Evolutionary conservation across 2,329 filamentous ascomycete genomes (phyloP).

Genomic region (Ophiognomonia clavigignenti-juglandacearum): DNA sequence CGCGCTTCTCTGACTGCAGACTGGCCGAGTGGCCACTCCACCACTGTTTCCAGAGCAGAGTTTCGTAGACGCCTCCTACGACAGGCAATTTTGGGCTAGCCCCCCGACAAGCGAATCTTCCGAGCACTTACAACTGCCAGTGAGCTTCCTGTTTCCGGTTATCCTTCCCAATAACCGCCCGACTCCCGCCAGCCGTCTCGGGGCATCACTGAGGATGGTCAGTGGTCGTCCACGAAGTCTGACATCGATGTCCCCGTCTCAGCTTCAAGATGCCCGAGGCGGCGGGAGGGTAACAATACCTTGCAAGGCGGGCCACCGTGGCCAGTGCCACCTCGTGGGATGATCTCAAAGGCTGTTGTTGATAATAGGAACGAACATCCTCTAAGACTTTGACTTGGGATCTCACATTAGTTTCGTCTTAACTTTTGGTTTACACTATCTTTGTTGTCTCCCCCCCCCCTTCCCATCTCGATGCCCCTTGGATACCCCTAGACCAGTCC

Average conservation of each 20-base stretch:
- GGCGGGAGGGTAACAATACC: not conserved
- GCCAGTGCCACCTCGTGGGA: not conserved
- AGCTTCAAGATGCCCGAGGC: slow-evolving; percentile 7
- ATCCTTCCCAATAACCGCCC: slow-evolving; percentile 2
- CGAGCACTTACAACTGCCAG: not conserved
- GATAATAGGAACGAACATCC: not conserved
- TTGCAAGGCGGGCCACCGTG: not conserved
- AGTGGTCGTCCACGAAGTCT: not conserved
- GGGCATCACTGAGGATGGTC: not conserved
- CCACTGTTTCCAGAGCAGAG: not conserved
- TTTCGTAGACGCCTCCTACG: not conserved
- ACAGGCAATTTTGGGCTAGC: not conserved
- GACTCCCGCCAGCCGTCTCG: slow-evolving; percentile 6
- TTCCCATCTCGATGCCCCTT: not conserved
- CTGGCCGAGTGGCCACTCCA: not conserved
- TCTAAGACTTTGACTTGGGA: slow-evolving; percentile 6
- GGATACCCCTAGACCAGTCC: slow-evolving; percentile 5
- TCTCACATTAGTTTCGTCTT: not conserved
- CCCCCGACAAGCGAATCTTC: slow-evolving; percentile 5
- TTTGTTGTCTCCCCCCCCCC: not conserved
- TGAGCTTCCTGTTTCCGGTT: slow-evolving; percentile 7
- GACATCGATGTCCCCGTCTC: slow-evolving; percentile 3
- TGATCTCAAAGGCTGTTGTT: not conserved
- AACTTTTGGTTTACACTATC: not conserved
- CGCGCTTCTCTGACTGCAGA: slow-evolving; percentile 1